phyloP scores from a whole-genome alignment of 495 filamentous ascomycete genomes.

The Tetracladium setigerum region DNA sequence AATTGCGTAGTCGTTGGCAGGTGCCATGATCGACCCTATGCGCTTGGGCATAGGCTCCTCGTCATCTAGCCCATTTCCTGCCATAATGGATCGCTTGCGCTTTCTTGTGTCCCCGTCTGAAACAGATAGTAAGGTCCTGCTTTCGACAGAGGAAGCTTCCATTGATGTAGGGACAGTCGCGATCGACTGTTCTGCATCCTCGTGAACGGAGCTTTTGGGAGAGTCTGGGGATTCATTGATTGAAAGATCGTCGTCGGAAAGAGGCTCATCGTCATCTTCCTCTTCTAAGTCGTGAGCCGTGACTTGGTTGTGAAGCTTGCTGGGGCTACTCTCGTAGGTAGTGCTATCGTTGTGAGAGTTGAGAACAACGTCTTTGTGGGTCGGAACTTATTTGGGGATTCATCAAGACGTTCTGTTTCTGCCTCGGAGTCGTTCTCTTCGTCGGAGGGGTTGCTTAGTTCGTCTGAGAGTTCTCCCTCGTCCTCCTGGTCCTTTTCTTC shows the following conservation, averaged over 20 bases:
- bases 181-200: slow-evolving; percentile 25
- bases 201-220: slow-evolving; percentile 29
- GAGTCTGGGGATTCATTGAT: slow-evolving; percentile 22
- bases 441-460: slow-evolving; percentile 42
- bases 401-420: slow-evolving; percentile 90
- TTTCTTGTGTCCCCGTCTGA: slow-evolving; percentile 40
- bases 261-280: slow-evolving; percentile 30
- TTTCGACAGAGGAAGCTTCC: slow-evolving; percentile 15
- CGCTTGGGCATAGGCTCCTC: slow-evolving; percentile 50
- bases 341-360: slow-evolving; percentile 32
- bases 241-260: slow-evolving; percentile 36
- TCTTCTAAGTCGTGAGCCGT: slow-evolving; percentile 28
- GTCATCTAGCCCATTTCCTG: slow-evolving; percentile 26
- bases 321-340: slow-evolving; percentile 52
- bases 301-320: slow-evolving; percentile 52
- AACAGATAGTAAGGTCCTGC: slow-evolving; percentile 10
- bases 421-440: slow-evolving; percentile 87
- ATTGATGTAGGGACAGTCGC: slow-evolving; percentile 25
- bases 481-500: slow-evolving; percentile 60
- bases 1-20: slow-evolving; percentile 19
- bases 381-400: slow-evolving; percentile 73
- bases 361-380: slow-evolving; percentile 53
- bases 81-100: slow-evolving; percentile 40
- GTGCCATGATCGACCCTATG: slow-evolving; percentile 39
- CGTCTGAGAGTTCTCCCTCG: slow-evolving; percentile 43